Evolutionary conservation across 2,329 filamentous ascomycete genomes (phyloP), one percentile per base, ranked within the genome.

Genomic region (Verticillium longisporum): DNA sequence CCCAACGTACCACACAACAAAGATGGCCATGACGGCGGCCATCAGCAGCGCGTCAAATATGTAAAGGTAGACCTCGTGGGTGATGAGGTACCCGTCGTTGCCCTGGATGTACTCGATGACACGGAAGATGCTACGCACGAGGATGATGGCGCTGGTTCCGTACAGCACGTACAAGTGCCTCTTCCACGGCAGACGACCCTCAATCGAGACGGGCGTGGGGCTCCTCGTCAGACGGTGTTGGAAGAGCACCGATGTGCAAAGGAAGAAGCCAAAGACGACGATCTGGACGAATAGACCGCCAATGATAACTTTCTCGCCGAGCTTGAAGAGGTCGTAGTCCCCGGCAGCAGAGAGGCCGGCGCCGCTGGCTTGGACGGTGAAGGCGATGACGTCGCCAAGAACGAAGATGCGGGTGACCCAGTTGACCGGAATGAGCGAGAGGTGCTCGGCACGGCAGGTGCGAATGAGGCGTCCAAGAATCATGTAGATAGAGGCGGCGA

Each of bases 251-350:
- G 81, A 76, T 1, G 78, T 77, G 5, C 78, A 61, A 37, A 83
- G 70, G 66, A 88, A 88, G 38, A 86, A 71, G 26, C 75, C 77
- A 63, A 88, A 87, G 60, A 83, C 78, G 53, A 83, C 53, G 31
- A 88, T 75, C 67, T 88, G 86, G n/a, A 87, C 69, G 37, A 82
- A 68, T 2, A 88, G 72, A 1, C 86, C 85, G 1, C 66, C 79
- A 6, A 87, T 70, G n/a, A 88, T 79, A 57, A 87, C 73, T n/a
- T 79, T 76, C 64, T 83, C 69, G 18, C 80, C 82, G 14, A 72
- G 70, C 32, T 75, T 68, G 54, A 60, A 62, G 1, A 58, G 13
- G 41, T 84, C 69, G 13, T 75, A 72, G 2, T 45, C 61, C 1
- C 62, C 62, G 18, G 41, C 60, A 0, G 70, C 66, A 62, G 72